phyloP scores from a whole-genome alignment of 139 green algal species.

The Coccomyxa sp. region DNA sequence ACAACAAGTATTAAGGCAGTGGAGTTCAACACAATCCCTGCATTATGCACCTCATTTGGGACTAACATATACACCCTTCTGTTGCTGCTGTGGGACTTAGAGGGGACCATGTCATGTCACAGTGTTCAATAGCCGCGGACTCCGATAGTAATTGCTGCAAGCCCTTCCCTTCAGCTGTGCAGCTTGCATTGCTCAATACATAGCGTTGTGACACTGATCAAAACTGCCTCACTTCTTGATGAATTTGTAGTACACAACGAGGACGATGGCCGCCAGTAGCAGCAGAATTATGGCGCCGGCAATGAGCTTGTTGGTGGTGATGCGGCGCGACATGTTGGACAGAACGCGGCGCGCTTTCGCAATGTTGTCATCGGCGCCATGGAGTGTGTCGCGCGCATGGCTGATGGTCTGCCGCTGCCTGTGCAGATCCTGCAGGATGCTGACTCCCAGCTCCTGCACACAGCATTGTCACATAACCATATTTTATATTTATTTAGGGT shows the following conservation, averaged over 20 bases:
- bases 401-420: slow-evolving; percentile 90
- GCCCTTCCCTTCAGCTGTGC: too few species aligned
- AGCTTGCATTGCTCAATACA: too few species aligned
- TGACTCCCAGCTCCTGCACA: slow-evolving; percentile 86
- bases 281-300: slow-evolving; percentile 55
- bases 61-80: too few species aligned
- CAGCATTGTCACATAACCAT: background rate
- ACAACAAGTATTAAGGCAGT: too few species aligned
- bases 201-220: background rate
- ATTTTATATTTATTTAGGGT: background rate
- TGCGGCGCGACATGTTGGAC: slow-evolving; percentile 73
- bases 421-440: slow-evolving; percentile 88
- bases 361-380: slow-evolving; percentile 90
- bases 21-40: too few species aligned
- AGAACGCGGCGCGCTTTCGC: slow-evolving; percentile 77
- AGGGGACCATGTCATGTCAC: too few species aligned
- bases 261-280: slow-evolving; percentile 38
- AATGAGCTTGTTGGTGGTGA: slow-evolving; percentile 88
- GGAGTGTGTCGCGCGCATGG: slow-evolving; percentile 75
- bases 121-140: too few species aligned
- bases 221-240: slow-evolving; percentile 10
- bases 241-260: slow-evolving; percentile 56
- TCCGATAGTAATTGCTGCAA: too few species aligned
- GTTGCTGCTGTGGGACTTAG: too few species aligned
- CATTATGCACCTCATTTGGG: background rate